These are phyloP conservation scores for Fusarium cyanostomum DNA, from an alignment of 2,329 filamentous ascomycete genomes.

Conservation along the genomic window DNA sequence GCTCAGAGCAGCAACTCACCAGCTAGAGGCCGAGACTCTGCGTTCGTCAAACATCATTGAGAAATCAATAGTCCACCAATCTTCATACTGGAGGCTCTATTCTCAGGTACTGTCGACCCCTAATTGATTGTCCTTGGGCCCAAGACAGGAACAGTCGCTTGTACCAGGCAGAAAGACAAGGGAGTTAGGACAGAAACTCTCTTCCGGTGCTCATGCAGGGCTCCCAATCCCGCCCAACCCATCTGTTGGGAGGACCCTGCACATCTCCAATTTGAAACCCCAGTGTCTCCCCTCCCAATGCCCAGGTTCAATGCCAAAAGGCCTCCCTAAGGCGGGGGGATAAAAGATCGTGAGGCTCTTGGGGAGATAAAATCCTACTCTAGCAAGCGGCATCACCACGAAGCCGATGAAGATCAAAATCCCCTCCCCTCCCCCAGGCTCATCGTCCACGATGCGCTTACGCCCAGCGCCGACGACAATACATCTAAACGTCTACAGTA, in stretches of 20 bases:
- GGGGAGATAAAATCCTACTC: not conserved
- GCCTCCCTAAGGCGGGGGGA: not conserved
- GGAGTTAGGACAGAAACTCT: slow-evolving; percentile 21
- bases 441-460: slow-evolving; percentile 6
- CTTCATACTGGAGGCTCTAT: slow-evolving; percentile 3
- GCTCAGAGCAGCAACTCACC: slow-evolving; percentile 17
- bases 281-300: slow-evolving; percentile 9
- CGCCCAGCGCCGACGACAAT: slow-evolving; percentile 1
- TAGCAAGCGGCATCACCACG: not conserved
- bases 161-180: slow-evolving; percentile 10
- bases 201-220: slow-evolving; percentile 31
- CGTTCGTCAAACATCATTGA: slow-evolving; percentile 3
- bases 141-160: slow-evolving; percentile 1
- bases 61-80: slow-evolving; percentile 7
- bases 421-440: slow-evolving; percentile 2
- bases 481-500: not conserved
- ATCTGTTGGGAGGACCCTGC: slow-evolving; percentile 25
- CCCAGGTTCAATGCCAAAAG: slow-evolving; percentile 5
- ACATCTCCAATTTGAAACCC: slow-evolving; percentile 21
- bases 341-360: slow-evolving; percentile 5
- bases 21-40: slow-evolving; percentile 21
- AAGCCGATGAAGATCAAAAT: not conserved
- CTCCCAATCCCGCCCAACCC: slow-evolving; percentile 21
- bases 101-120: slow-evolving; percentile 17
- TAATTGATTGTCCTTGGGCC: not conserved